Percentiles rank a stretch among this genome's conserved stretches.
Conservation (phyloP, 139 green algal species). For the Tetratostichococcus sp. region DNA sequence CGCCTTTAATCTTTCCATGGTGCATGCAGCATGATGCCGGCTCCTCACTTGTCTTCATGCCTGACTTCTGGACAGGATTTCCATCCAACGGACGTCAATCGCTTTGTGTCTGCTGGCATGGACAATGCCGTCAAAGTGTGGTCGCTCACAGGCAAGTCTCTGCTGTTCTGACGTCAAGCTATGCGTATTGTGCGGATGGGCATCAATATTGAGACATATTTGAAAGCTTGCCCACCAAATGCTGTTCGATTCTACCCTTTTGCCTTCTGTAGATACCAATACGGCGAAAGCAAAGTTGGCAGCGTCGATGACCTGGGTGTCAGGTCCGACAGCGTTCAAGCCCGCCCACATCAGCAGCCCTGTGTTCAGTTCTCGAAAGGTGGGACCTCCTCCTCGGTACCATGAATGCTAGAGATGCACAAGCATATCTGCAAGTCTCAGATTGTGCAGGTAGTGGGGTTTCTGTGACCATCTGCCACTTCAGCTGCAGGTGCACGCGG, state of each 20-base stretch:
- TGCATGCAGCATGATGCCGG: background rate
- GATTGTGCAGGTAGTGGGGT: too few relatives aligned
- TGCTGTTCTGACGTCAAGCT: too few relatives aligned
- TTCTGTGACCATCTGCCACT: too few relatives aligned
- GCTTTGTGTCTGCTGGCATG: constrained; percentile 67
- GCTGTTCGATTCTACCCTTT: too few relatives aligned
- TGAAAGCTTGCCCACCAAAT: too few relatives aligned
- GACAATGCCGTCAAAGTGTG: constrained; percentile 74
- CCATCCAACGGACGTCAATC: constrained; percentile 42
- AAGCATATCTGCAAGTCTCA: too few relatives aligned
- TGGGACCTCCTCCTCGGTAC: background rate
- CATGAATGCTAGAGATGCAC: too few relatives aligned
- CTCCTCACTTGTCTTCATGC: background rate
- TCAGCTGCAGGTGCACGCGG: constrained; percentile 57
- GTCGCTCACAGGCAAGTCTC: constrained; percentile 22
- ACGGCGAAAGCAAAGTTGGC: background rate
- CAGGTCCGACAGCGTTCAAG: background rate
- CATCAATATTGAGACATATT: too few relatives aligned
- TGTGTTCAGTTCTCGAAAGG: constrained; percentile 24
- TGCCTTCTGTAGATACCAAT: background rate
- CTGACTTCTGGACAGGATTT: constrained; percentile 41
- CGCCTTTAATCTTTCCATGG: too few relatives aligned
- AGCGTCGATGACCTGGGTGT: background rate
- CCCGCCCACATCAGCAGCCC: background rate
- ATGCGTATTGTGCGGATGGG: too few relatives aligned